phyloP scores from a whole-genome alignment of 2,329 filamentous ascomycete species.

The Periglandula ipomoeae region DNA sequence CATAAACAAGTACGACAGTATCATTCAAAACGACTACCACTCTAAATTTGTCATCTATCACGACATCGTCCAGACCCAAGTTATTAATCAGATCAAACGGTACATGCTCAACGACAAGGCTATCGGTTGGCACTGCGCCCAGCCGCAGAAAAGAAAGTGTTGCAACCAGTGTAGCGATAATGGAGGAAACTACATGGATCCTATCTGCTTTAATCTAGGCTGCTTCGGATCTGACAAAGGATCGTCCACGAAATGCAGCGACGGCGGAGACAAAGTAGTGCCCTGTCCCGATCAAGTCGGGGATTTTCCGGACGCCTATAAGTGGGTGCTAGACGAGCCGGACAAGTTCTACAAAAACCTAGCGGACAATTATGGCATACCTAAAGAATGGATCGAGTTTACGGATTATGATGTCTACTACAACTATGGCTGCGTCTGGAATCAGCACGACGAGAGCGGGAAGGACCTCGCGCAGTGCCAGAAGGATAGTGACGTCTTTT shows the following conservation, averaged over 20 bases:
- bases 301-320: neutral
- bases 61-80: neutral
- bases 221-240: constrained; percentile 1
- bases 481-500: constrained; percentile 1
- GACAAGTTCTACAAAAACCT: neutral
- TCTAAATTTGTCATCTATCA: constrained; percentile 1
- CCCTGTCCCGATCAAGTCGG: neutral
- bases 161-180: neutral
- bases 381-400: neutral
- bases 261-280: neutral
- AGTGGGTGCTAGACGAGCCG: neutral
- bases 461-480: neutral
- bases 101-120: constrained; percentile 1
- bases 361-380: neutral
- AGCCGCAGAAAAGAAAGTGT: neutral
- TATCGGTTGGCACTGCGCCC: neutral
- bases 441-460: neutral
- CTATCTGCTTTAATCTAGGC: constrained; percentile 1
- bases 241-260: neutral
- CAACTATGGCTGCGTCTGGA: constrained; percentile 1
- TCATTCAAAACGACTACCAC: neutral
- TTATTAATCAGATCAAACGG: neutral
- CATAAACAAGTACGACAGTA: neutral
- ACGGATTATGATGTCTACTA: neutral
- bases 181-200: neutral